Conservation (phyloP, 306 rosid genomes). For the Castanopsis chinensis region DNA sequence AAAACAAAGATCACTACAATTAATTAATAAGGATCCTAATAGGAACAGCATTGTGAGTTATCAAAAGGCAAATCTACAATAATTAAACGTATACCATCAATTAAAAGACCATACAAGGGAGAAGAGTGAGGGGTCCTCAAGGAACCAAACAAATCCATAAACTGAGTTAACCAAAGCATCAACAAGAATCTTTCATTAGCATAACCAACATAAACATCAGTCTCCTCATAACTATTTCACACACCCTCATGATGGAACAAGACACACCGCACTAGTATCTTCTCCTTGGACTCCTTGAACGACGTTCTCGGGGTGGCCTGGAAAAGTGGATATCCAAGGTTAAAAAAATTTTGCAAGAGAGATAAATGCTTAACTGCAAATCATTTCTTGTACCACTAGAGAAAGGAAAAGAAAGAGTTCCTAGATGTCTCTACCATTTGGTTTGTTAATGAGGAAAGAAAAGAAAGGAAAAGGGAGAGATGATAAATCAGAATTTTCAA, state of each 20-base stretch:
- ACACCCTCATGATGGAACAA: constrained; percentile 11
- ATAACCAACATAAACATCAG: constrained; percentile 2
- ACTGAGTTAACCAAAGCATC: constrained; percentile 7
- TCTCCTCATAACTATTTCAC: constrained; percentile 20
- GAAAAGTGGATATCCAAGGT: constrained; percentile 30
- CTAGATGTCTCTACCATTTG: not conserved
- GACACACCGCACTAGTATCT: constrained; percentile 49
- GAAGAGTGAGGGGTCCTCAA: not conserved
- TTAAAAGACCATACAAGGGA: not conserved
- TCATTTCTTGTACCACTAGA: not conserved
- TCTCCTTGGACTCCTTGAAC: constrained; percentile 96
- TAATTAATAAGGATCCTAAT: not conserved
- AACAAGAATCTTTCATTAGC: constrained; percentile 5
- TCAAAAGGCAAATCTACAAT: constrained; percentile 1
- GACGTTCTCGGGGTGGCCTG: constrained; percentile 79
- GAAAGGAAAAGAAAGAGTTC: not conserved
- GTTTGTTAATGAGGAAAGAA: not conserved
- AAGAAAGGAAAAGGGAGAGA: not conserved
- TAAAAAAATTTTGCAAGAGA: constrained; percentile 1
- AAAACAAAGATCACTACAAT: not conserved
- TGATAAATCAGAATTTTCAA: not conserved
- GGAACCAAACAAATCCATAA: constrained; percentile 16
- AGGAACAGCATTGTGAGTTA: not conserved
- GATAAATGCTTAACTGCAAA: not conserved
- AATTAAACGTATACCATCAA: constrained; percentile 1